These are phyloP conservation scores for Phytophthora pluvialis DNA, from an alignment of 352 stramenopile species.

Conservation along the genomic window DNA sequence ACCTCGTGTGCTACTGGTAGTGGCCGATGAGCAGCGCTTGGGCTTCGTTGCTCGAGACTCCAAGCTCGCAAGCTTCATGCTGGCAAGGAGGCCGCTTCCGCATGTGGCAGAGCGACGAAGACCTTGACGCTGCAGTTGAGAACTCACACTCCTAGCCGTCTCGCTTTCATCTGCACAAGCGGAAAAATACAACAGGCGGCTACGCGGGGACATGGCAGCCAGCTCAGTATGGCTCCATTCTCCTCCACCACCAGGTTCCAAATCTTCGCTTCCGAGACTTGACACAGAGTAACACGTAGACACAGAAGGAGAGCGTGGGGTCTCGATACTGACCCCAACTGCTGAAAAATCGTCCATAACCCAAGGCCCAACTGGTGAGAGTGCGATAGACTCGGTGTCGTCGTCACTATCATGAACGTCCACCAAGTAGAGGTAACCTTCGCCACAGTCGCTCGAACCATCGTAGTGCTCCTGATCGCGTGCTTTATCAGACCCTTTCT, in stretches of 20 bases:
- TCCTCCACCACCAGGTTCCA: slow-evolving; percentile 35
- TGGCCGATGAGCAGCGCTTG: slow-evolving; percentile 40
- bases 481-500: neutral
- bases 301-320: slow-evolving; percentile 27
- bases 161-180: slow-evolving; percentile 39
- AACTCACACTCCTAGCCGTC: neutral
- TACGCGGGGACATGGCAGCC: slow-evolving; percentile 58
- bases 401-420: slow-evolving; percentile 24
- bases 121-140: neutral
- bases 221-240: slow-evolving; percentile 20
- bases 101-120: slow-evolving; percentile 29
- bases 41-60: slow-evolving; percentile 10
- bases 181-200: slow-evolving; percentile 69
- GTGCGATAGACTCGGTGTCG: slow-evolving; percentile 18
- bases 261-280: slow-evolving; percentile 29
- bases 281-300: slow-evolving; percentile 35
- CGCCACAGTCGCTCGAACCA: slow-evolving; percentile 9
- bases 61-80: neutral
- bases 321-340: slow-evolving; percentile 1
- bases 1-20: slow-evolving; percentile 9
- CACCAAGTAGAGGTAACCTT: slow-evolving; percentile 37
- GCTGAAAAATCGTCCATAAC: slow-evolving; percentile 27
- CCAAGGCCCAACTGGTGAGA: slow-evolving; percentile 65
- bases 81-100: slow-evolving; percentile 8
- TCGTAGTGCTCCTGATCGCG: slow-evolving; percentile 5